These are phyloP conservation scores for Vinca major DNA, from an alignment of 305 asterid species.

Conservation along the genomic window DNA sequence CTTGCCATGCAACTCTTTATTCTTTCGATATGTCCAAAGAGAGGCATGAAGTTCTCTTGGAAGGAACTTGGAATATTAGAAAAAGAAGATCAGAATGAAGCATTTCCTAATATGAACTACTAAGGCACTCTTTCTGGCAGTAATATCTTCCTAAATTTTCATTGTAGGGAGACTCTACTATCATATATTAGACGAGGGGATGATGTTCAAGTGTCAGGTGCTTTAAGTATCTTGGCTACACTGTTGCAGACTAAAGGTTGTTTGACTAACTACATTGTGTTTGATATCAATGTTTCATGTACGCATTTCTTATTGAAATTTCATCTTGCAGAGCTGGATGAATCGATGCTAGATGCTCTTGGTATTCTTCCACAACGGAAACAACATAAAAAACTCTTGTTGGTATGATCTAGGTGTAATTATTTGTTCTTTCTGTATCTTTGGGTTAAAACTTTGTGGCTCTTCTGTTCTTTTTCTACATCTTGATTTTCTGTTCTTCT, in stretches of 20 bases:
- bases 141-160: constrained; percentile 16
- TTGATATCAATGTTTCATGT: constrained; percentile 19
- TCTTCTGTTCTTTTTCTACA: neutral
- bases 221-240: constrained; percentile 78
- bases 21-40: neutral
- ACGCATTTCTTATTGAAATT: constrained; percentile 12
- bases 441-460: neutral
- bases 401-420: constrained; percentile 45
- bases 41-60: neutral
- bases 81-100: neutral
- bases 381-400: constrained; percentile 81
- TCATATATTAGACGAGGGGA: constrained; percentile 69
- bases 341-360: constrained; percentile 90
- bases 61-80: neutral
- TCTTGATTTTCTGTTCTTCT: neutral
- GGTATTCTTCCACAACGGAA: constrained; percentile 97
- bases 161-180: constrained; percentile 79
- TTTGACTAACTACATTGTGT: constrained; percentile 20
- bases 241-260: constrained; percentile 91
- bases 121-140: neutral
- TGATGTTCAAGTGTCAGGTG: constrained; percentile 80
- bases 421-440: neutral
- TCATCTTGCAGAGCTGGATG: constrained; percentile 72
- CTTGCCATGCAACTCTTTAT: neutral
- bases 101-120: neutral